A percentile compares a stretch with the other conserved stretches of the same genome.
phyloP scores from a whole-genome alignment of 805 yeast species.

The Metschnikowia bowlesiae region DNA sequence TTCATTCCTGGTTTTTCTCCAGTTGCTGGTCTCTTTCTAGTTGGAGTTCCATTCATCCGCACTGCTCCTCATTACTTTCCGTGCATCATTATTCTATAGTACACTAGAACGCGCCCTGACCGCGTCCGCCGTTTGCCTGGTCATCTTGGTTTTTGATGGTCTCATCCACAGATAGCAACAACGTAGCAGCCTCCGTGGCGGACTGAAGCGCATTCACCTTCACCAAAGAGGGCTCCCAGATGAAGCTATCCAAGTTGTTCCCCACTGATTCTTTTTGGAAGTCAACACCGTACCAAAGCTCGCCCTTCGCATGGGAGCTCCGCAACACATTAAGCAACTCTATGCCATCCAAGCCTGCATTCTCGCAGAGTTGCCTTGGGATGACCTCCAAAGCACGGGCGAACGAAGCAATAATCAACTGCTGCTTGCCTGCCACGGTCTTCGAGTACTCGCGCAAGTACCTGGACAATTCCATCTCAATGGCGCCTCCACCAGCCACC shows the following conservation, averaged over 20 bases:
- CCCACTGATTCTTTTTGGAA: constrained; percentile 79
- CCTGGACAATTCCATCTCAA: constrained; percentile 94
- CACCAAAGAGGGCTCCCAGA: constrained; percentile 97
- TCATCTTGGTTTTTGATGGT: constrained; percentile 74
- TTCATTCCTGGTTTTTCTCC: too few species aligned
- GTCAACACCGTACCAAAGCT: constrained; percentile 88
- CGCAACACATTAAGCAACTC: constrained; percentile 86
- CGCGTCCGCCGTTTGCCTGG: constrained; percentile 53
- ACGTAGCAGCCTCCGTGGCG: constrained; percentile 95
- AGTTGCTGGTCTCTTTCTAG: too few species aligned
- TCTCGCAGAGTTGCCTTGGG: constrained; percentile 96
- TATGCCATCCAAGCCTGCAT: constrained; percentile 98
- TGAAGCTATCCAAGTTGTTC: constrained; percentile 78
- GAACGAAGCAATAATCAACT: constrained; percentile 83
- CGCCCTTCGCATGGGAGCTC: constrained; percentile 92
- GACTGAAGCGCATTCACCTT: constrained; percentile 90
- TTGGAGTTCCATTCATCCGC: too few species aligned
- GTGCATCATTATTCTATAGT: constrained; percentile 1
- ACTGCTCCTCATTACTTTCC: not conserved
- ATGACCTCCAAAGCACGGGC: constrained; percentile 94
- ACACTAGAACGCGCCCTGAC: constrained; percentile 53
- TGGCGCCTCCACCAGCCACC: constrained; percentile 99
- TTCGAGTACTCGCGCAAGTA: constrained; percentile 82
- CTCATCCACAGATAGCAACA: constrained; percentile 93
- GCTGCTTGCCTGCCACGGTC: constrained; percentile 93